Conservation (phyloP, 768 basidiomycete species). For the Naganishia vaughanmartiniae region DNA sequence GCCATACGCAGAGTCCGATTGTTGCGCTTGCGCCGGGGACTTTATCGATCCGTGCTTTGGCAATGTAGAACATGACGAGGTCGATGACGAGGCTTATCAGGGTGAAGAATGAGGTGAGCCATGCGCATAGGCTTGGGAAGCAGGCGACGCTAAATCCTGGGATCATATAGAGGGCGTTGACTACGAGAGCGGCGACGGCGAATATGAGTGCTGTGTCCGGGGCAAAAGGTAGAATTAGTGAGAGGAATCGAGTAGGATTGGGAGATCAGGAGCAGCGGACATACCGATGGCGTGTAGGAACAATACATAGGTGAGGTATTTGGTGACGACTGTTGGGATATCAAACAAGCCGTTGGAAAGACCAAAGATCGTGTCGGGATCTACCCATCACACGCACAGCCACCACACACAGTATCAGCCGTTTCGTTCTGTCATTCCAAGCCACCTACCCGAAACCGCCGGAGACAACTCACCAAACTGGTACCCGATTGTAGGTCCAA, state of each 20-base stretch:
- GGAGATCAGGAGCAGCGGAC: slow-evolving; percentile 9
- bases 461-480: slow-evolving; percentile 68
- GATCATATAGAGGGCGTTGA: slow-evolving; percentile 84
- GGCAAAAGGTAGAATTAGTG: not conserved
- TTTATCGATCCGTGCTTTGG: slow-evolving; percentile 74
- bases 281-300: slow-evolving; percentile 78
- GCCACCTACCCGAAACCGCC: not conserved
- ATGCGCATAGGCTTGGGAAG: slow-evolving; percentile 50
- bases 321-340: slow-evolving; percentile 78
- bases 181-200: slow-evolving; percentile 65
- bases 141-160: slow-evolving; percentile 65
- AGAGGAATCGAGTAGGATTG: not conserved
- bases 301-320: slow-evolving; percentile 93
- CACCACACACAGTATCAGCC: no score
- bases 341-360: slow-evolving; percentile 61
- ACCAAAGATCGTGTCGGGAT: slow-evolving; percentile 77
- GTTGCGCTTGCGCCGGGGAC: slow-evolving; percentile 70
- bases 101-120: slow-evolving; percentile 73
- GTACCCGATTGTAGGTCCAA: slow-evolving; percentile 79
- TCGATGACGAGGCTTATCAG: slow-evolving; percentile 91
- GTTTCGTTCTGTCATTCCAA: not conserved
- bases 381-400: slow-evolving; percentile 51
- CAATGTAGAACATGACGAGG: slow-evolving; percentile 82
- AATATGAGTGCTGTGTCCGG: slow-evolving; percentile 59
- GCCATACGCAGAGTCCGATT: slow-evolving; percentile 62